Conservation (phyloP, 1,139 yeast genomes). For the Geotrichum klebahnii region DNA sequence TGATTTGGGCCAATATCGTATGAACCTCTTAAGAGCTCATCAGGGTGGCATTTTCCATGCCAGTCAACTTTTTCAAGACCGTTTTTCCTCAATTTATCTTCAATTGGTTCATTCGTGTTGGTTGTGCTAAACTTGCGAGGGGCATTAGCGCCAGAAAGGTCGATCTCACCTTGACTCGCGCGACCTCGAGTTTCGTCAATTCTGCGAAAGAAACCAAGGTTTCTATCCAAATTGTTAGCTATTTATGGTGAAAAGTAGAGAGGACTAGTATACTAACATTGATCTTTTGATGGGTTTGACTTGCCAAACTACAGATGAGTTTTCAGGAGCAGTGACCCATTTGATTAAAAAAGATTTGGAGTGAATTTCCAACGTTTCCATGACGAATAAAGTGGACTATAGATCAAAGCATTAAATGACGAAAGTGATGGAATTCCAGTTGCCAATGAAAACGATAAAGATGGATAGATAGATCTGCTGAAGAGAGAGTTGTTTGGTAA, state of each 20-base stretch:
- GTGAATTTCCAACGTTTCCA: constrained; percentile 88
- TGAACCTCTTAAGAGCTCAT: constrained; percentile 49
- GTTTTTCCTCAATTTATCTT: constrained; percentile 35
- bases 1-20: constrained; percentile 49
- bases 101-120: constrained; percentile 25
- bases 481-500: too few relatives aligned
- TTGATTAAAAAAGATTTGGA: constrained; percentile 83
- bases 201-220: constrained; percentile 51
- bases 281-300: constrained; percentile 79
- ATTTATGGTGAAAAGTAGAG: neutral
- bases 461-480: neutral
- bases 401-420: neutral
- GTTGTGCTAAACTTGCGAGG: constrained; percentile 9
- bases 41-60: constrained; percentile 40
- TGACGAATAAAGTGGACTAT: too few relatives aligned
- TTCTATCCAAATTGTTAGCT: constrained; percentile 27
- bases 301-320: constrained; percentile 69
- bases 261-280: constrained; percentile 38
- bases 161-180: constrained; percentile 1
- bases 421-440: neutral
- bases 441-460: neutral
- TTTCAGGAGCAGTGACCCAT: constrained; percentile 78
- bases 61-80: constrained; percentile 38
- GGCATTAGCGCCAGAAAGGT: constrained; percentile 4
- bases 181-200: constrained; percentile 1